These are phyloP conservation scores for Starmerella stellata DNA, from an alignment of 805 yeast genomes.

Conservation along the genomic window DNA sequence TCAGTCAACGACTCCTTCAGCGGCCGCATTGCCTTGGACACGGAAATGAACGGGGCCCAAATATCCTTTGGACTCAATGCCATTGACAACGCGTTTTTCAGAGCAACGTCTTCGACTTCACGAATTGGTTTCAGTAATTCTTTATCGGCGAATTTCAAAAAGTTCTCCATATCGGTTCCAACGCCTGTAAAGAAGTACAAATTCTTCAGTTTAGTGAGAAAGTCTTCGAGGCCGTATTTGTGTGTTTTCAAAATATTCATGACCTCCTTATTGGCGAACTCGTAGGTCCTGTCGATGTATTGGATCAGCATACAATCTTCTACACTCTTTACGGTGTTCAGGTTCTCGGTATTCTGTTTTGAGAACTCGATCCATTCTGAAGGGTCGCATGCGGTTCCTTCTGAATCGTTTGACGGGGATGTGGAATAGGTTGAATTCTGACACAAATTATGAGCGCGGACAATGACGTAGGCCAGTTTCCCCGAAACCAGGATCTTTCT, in stretches of 20 bases:
- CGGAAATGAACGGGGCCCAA: slow-evolving; percentile 18
- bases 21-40: slow-evolving; percentile 20
- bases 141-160: slow-evolving; percentile 32
- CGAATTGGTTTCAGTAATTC: slow-evolving; percentile 33
- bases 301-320: slow-evolving; percentile 33
- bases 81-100: slow-evolving; percentile 22
- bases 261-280: slow-evolving; percentile 46
- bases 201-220: slow-evolving; percentile 35
- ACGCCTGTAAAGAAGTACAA: slow-evolving; percentile 37
- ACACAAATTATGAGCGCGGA: too few species aligned
- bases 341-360: neutral
- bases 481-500: slow-evolving; percentile 64
- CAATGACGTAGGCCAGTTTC: slow-evolving; percentile 50
- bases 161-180: slow-evolving; percentile 34
- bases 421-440: too few species aligned
- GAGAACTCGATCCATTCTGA: neutral
- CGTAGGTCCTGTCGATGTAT: slow-evolving; percentile 42
- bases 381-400: neutral
- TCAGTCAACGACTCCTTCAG: slow-evolving; percentile 22
- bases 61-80: slow-evolving; percentile 18
- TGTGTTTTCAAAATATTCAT: slow-evolving; percentile 32
- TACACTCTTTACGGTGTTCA: slow-evolving; percentile 14
- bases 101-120: slow-evolving; percentile 19
- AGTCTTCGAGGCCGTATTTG: slow-evolving; percentile 32
- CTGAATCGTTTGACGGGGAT: neutral